Evolutionary conservation across 2,329 filamentous ascomycete species (phyloP), one percentile per base, ranked within the genome.

Genomic region (Bipolaris zeicola): DNA sequence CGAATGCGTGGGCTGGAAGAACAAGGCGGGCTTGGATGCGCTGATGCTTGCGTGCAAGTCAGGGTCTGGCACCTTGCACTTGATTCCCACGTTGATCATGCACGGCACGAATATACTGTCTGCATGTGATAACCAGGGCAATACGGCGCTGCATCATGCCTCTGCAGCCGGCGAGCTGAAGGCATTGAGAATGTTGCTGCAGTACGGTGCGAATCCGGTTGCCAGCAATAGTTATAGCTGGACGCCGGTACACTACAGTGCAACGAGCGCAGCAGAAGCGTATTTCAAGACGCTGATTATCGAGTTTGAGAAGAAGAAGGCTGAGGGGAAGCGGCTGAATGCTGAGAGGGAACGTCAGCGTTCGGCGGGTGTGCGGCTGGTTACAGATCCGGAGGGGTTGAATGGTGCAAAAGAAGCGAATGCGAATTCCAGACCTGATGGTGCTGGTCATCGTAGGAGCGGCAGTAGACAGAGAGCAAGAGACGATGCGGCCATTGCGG

Each of bases 131-230:
- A 68, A 82, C 1, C 84, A 89, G 55, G 92, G 92, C n/a, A 95
- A 96, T 72, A 96, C 91, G 2, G 90, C 91, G 0, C 80, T 96
- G 41, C 92, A 96, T 77, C 92, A 95, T 77, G 92, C 92, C 11
- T 91, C 87, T 68, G 89, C 89, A 43, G 90, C 90, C 67, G 92
- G 92, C 1, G 89, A 94, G 65, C 76, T 96, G 43, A 86, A 92
- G 51, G 89, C 91, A 0, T 78, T 96, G 52, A 82, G 92, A 41
- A 89, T 92, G 34, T 80, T 96, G 50, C 81, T 96, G 11, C 87
- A 89, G 3, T 90, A 90, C 0, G 92, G 92, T 10, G 91, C 92
- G 0, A 88, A 92, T 64, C 85, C 90, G 0, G 82, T 89, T 52
- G 85, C 85, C 52, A 82, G 83, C 64, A 96, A 96, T 70, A 79